These are phyloP conservation scores for Heterococcus sp. DNA, from an alignment of 108 stramenopile genomes.

Conservation along the genomic window DNA sequence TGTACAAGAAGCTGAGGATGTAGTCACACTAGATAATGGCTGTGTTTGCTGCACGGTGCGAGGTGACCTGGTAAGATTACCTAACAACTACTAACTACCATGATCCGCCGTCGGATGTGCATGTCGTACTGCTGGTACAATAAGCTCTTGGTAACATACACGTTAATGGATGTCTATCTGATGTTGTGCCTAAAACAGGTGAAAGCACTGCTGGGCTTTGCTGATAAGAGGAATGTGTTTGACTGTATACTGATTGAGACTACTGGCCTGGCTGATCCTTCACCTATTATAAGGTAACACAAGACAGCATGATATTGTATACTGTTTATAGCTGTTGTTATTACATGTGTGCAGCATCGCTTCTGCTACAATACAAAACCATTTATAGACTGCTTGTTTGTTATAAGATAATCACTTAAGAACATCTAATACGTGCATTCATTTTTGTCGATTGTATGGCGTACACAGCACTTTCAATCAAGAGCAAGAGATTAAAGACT, in stretches of 20 bases:
- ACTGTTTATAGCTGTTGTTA: too few species aligned
- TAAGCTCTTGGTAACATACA: too few species aligned
- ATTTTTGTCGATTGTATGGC: too few species aligned
- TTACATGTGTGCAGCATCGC: too few species aligned
- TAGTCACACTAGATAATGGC: slow-evolving; percentile 98
- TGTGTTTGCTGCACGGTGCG: slow-evolving; percentile 98
- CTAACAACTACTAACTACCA: slow-evolving; percentile 2
- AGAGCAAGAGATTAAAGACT: neutral
- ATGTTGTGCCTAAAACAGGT: too few species aligned
- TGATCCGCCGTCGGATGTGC: slow-evolving; percentile 61
- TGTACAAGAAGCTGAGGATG: slow-evolving; percentile 64
- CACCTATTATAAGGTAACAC: slow-evolving; percentile 71
- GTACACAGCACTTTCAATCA: neutral
- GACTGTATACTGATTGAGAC: slow-evolving; percentile 93
- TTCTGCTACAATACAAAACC: too few species aligned
- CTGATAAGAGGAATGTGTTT: slow-evolving; percentile 60
- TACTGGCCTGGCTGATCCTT: slow-evolving; percentile 91
- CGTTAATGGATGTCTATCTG: too few species aligned
- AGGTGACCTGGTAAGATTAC: slow-evolving; percentile 78
- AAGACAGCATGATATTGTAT: too few species aligned
- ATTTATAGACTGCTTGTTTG: too few species aligned
- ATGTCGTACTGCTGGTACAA: neutral
- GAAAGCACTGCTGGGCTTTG: slow-evolving; percentile 15
- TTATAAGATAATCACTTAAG: too few species aligned
- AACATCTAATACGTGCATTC: too few species aligned